Base-by-base conservation (phyloP, 495 filamentous ascomycete genomes). In the Podospora tetraspora region DNA sequence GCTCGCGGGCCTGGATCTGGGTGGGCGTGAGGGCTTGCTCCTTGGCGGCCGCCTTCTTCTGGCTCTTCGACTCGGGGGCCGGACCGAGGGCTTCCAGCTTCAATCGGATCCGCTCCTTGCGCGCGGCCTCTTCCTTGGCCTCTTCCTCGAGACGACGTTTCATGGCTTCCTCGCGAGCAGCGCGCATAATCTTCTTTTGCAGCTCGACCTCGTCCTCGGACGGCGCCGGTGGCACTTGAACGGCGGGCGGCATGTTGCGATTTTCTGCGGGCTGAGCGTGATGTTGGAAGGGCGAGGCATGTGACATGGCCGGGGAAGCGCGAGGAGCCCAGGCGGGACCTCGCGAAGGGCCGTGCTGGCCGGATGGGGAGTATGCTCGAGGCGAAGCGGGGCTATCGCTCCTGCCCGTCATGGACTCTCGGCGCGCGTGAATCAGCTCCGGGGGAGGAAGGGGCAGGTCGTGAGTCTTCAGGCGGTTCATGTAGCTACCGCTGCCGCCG, bases 121-220 rank as follows among this genome's bases (percentile, higher is more conserved):
- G 89, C 22, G 85, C 95, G 13, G 89, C 88, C 75, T 95, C 92
- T 73, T 94, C 91, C 64, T 82, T 84, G 43, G 89, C 90, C 72
- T 97, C 94, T 72, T 95, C 85, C 67, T 97, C 93, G 66, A 89
- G 76, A 68, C 89, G 85, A 59, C 94, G 89, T 77, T 91, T 90
- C 71, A 89, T 88, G 12, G 92, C 93, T 66, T 89, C 79, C 71
- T 95, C 85, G 24, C 90, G 84, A 64, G 88, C 88, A 72, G 94
- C 90, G 64, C 87, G 89, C 95, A 98, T 98, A 19, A 97, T 81
- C 58, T 87, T 87, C 77, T 93, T 89, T 75, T 98, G 95, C 43
- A 86, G 73, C 61, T 85, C 88, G 64, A 88, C 82, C 57, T 83
- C 86, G 56, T 92, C 86, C 66, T 89, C 87, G 1, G 74, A 83